A percentile compares a stretch with the other conserved stretches of the same genome.
Evolutionary conservation across 2,329 filamentous ascomycete genomes (phyloP).

Genomic region (Ascochyta clinopodiicola): DNA sequence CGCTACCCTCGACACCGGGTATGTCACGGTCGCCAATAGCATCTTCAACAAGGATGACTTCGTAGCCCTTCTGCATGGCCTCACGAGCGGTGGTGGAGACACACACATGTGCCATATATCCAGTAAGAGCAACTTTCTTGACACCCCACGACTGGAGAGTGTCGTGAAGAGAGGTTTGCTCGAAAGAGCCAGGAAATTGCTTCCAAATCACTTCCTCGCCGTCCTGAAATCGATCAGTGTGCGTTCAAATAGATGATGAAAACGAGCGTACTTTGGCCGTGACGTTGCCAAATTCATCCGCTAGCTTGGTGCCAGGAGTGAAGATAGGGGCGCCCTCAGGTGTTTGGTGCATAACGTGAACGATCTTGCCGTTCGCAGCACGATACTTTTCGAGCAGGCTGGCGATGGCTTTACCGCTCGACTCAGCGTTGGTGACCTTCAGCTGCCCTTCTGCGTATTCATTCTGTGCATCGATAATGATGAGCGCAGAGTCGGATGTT

Average conservation of each 20-base stretch:
- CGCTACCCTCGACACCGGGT: constrained; percentile 64
- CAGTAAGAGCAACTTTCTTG: constrained; percentile 67
- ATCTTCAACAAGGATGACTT: constrained; percentile 67
- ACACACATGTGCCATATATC: constrained; percentile 72
- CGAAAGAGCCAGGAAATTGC: constrained; percentile 65
- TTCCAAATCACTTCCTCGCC: constrained; percentile 66
- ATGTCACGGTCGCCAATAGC: constrained; percentile 71
- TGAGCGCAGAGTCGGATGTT: constrained; percentile 63
- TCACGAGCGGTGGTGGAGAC: constrained; percentile 68
- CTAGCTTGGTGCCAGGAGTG: constrained; percentile 66
- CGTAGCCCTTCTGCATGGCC: constrained; percentile 66
- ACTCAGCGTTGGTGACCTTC: constrained; percentile 60
- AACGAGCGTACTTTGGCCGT: constrained; percentile 48
- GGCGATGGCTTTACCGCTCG: constrained; percentile 64
- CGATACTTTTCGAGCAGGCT: constrained; percentile 67
- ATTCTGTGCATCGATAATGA: constrained; percentile 76
- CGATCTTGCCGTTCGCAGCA: constrained; percentile 59
- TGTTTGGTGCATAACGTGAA: constrained; percentile 67
- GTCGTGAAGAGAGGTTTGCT: constrained; percentile 64
- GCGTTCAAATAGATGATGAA: background rate
- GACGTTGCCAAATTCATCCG: constrained; percentile 67
- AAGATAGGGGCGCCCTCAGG: constrained; percentile 70
- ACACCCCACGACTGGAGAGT: constrained; percentile 58
- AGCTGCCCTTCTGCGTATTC: constrained; percentile 69
- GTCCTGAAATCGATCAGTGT: constrained; percentile 32